Base-by-base conservation (phyloP, 2,329 filamentous ascomycete species). In the Aspergillus sp. region DNA sequence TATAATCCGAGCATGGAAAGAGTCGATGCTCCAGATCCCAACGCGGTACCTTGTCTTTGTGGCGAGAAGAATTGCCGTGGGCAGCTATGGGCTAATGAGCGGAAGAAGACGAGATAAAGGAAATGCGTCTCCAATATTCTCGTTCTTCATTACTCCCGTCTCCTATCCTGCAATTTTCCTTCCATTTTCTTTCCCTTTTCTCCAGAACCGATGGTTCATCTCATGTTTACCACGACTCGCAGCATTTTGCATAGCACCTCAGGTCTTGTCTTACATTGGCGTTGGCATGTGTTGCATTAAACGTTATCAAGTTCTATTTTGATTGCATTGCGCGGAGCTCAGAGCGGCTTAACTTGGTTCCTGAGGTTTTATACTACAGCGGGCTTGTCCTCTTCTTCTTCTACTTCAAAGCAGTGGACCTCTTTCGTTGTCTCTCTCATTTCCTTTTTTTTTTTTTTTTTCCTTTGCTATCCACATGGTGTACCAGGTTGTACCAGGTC, bases 21-120 rank as follows among this genome's bases (percentile, higher is more conserved):
- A 8, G 60, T 54, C 1, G 64, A 56, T 40, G 67, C 66, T 3
- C 51, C 69, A 6, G 75, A 78, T 7, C 73, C 77, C 0, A 69
- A 68, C 20, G 72, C 76, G 0, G 71, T 77, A 8, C 70, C 67
- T 40, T 81, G 79, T 67, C 67, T 77, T 2, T 81, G 79, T 51
- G 77, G 77, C 0, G 76, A 75, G 50, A 45, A 52, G 5, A 73
- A 75, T 12, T 81, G 79, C 58, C 74, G 78, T 12, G 73, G 75
- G 1, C 75, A 77, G 20, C 63, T 81, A 4, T 80, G 78, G 76
- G 71, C 73, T 0, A 75, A 72, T 54, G 65, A 70, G 22, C 67
- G 73, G 37, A 61, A 61, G 13, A 76, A 76, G 56, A 68, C 69
- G 5, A 68, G 51, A 34, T 52, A 37, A 30, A 30, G 9, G 27